Base-by-base conservation (phyloP, 352 stramenopile genomes). In the Labyrinthula sp. region DNA sequence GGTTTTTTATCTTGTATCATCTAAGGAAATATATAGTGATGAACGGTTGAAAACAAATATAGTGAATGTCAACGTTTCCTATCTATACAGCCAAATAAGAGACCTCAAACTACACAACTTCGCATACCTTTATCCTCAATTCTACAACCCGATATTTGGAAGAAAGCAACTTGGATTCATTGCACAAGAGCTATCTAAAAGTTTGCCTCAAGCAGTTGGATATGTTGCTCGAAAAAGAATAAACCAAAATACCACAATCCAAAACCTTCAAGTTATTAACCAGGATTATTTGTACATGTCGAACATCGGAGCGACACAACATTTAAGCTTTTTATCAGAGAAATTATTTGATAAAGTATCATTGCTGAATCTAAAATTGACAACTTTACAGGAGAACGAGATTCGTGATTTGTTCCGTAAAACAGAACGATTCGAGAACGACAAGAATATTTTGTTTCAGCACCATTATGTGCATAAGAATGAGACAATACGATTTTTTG, bases 71-170 rank as follows among this genome's bases (percentile, higher is more conserved):
- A 35, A 52, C 43, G 36, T 17, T 10, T 31, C 21, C 14, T 6
- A 2, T 3, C 43, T 52, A n/a, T n/a, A n/a, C n/a, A n/a, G n/a
- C n/a, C n/a, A n/a, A n/a, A n/a, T 52, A 25, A n/a, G 21, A 6
- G 5, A 28, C 8, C 23, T 52, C 12, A 15, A 52, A 17, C 33
- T 52, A 25, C 33, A 35, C 34, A 35, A 52, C n/a, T 52, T 52
- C 40, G 43, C 40, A 18, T 52, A 47, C 34, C 14, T 30, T 9
- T 52, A 50, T 14, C 31, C 40, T 24, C 43, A 52, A 20, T 52
- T 52, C 34, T 52, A 50, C 35, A 52, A 52, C 22, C 43, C 43
- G 17, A 50, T 52, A 24, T 52, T 52, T 18, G 43, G 43, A 10
- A 55, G 37, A 28, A 31, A 28, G n/a, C 43, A 52, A 28, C 43